Conservation (phyloP, 2,329 filamentous ascomycete genomes). For the Xylogone sp. region DNA sequence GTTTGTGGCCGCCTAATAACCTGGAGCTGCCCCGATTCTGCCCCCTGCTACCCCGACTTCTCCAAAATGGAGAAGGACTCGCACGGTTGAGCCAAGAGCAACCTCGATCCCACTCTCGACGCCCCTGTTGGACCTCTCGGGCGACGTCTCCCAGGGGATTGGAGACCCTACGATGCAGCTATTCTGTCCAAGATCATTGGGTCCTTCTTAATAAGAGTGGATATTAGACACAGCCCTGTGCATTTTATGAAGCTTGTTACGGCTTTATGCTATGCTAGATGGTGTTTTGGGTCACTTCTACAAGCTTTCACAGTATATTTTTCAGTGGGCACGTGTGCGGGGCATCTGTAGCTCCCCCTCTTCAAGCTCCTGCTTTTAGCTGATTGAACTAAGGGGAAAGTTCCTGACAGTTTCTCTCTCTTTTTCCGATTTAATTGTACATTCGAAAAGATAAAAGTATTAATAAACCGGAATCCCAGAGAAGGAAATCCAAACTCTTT, state of each 20-base stretch:
- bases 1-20: neutral
- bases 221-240: neutral
- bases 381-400: neutral
- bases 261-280: too few species aligned
- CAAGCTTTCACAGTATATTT: too few species aligned
- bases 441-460: too few species aligned
- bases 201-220: neutral
- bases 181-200: too few species aligned
- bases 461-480: too few species aligned
- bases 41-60: neutral
- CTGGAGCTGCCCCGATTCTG: neutral
- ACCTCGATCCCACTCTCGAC: too few species aligned
- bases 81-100: too few species aligned
- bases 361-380: neutral
- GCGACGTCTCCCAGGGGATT: neutral
- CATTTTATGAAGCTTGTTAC: neutral
- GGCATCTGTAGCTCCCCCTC: neutral
- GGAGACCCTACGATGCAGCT: neutral
- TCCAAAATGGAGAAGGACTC: neutral
- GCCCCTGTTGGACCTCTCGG: neutral
- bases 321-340: neutral
- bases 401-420: too few species aligned
- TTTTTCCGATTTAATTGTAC: too few species aligned
- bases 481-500: too few species aligned
- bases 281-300: too few species aligned